phyloP scores from a whole-genome alignment of 768 basidiomycete genomes.

The Naganishia kalamii region DNA sequence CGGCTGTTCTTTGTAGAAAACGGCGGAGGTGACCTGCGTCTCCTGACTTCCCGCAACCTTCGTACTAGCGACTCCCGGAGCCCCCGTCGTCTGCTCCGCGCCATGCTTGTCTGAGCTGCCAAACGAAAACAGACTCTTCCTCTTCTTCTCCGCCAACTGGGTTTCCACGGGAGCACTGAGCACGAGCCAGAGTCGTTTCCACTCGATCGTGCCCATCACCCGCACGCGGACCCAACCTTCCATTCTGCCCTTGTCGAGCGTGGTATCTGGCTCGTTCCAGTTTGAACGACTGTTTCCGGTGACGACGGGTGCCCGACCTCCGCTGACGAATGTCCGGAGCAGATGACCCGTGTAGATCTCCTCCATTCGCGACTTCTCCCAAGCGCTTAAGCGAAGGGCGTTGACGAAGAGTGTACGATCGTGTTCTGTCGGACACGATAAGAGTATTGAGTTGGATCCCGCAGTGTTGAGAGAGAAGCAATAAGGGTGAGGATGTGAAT shows the following conservation, averaged over 20 bases:
- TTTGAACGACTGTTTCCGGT: constrained; percentile 10
- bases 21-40: constrained; percentile 10
- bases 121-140: constrained; percentile 53
- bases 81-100: constrained; percentile 9
- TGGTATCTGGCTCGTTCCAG: constrained; percentile 56
- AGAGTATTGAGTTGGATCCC: constrained; percentile 79
- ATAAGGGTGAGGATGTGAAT: constrained; percentile 48
- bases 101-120: constrained; percentile 33
- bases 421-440: constrained; percentile 69
- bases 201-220: constrained; percentile 93
- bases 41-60: background rate
- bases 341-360: constrained; percentile 97
- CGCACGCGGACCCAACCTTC: constrained; percentile 89
- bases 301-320: constrained; percentile 37
- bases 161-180: constrained; percentile 49
- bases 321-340: constrained; percentile 65
- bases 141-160: constrained; percentile 46
- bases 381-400: constrained; percentile 78
- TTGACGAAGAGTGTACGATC: constrained; percentile 83
- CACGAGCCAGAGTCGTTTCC: constrained; percentile 85
- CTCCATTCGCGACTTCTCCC: constrained; percentile 91
- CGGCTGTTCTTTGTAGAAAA: constrained; percentile 24
- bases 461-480: constrained; percentile 90
- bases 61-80: constrained; percentile 20
- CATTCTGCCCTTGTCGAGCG: constrained; percentile 64